Conservation (phyloP, 192 early-diverging fungal species). For the Chytriomyces confervae region DNA sequence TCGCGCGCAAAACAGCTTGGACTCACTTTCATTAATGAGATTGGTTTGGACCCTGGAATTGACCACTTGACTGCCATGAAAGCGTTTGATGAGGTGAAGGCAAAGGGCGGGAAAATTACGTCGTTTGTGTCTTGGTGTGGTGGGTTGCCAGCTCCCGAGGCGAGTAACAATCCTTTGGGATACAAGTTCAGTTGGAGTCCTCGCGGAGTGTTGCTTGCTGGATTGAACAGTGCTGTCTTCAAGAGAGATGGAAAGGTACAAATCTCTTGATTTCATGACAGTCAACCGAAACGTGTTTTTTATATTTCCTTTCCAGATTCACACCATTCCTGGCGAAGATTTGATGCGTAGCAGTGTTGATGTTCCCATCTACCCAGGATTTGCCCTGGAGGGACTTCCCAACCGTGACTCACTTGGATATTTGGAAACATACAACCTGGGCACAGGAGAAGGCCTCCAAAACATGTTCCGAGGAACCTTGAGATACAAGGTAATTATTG, state of each 20-base stretch:
- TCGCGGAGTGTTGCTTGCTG: conserved; percentile 85
- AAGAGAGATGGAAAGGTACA: conserved; percentile 83
- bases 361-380: conserved; percentile 93
- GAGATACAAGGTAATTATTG: conserved; percentile 70
- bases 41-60: conserved; percentile 98
- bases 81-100: conserved; percentile 89
- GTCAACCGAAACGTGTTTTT: too few species aligned
- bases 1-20: conserved; percentile 79
- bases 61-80: conserved; percentile 84
- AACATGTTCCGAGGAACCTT: conserved; percentile 95
- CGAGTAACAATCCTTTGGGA: conserved; percentile 95
- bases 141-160: conserved; percentile 96
- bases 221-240: conserved; percentile 83
- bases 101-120: conserved; percentile 77
- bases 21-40: conserved; percentile 95
- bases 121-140: conserved; percentile 97
- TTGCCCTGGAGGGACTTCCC: conserved; percentile 93
- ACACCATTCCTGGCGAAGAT: conserved; percentile 70
- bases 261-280: too few species aligned
- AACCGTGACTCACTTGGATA: conserved; percentile 98
- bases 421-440: conserved; percentile 87
- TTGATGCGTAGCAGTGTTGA: conserved; percentile 93
- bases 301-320: not conserved
- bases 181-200: conserved; percentile 99
- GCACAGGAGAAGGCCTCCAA: conserved; percentile 58